Evolutionary conservation across 495 filamentous ascomycete genomes (phyloP).

Genomic region (Xanthoparmelia taractica): DNA sequence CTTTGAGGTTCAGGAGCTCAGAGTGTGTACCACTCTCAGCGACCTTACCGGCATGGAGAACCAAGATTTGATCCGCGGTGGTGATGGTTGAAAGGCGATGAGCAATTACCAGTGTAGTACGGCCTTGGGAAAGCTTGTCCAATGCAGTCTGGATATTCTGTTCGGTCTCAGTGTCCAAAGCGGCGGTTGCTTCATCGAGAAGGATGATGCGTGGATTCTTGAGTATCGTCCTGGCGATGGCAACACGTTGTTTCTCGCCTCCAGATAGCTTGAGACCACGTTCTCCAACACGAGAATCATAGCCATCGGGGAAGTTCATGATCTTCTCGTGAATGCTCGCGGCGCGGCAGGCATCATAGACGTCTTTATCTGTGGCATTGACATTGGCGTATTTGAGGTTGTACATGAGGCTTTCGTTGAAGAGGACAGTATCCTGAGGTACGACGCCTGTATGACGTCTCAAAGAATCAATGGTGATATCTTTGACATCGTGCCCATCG

Average conservation of each 20-base stretch:
- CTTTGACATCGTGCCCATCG: constrained; percentile 75
- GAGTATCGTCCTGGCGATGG: constrained; percentile 91
- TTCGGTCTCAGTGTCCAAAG: constrained; percentile 90
- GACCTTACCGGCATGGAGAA: constrained; percentile 78
- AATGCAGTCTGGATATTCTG: constrained; percentile 89
- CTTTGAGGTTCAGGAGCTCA: constrained; percentile 67
- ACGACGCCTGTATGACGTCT: constrained; percentile 88
- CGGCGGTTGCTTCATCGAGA: constrained; percentile 92
- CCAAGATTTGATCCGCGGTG: constrained; percentile 87
- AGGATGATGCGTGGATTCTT: constrained; percentile 96
- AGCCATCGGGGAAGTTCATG: constrained; percentile 83
- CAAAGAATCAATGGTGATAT: constrained; percentile 87
- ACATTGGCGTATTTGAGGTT: constrained; percentile 94
- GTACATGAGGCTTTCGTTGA: constrained; percentile 97
- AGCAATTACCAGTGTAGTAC: constrained; percentile 78
- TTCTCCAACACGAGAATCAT: constrained; percentile 88
- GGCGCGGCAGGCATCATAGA: constrained; percentile 80
- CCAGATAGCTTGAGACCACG: constrained; percentile 87
- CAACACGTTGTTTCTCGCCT: constrained; percentile 94
- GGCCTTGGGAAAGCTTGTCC: constrained; percentile 65
- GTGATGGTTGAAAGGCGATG: constrained; percentile 94
- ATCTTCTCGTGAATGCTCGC: constrained; percentile 97
- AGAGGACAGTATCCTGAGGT: constrained; percentile 90
- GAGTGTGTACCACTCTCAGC: constrained; percentile 81
- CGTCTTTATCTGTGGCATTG: constrained; percentile 72